Evolutionary conservation across 2,329 filamentous ascomycete genomes (phyloP), one percentile per base, ranked within the genome.

Genomic region (Sarocladium oryzae): DNA sequence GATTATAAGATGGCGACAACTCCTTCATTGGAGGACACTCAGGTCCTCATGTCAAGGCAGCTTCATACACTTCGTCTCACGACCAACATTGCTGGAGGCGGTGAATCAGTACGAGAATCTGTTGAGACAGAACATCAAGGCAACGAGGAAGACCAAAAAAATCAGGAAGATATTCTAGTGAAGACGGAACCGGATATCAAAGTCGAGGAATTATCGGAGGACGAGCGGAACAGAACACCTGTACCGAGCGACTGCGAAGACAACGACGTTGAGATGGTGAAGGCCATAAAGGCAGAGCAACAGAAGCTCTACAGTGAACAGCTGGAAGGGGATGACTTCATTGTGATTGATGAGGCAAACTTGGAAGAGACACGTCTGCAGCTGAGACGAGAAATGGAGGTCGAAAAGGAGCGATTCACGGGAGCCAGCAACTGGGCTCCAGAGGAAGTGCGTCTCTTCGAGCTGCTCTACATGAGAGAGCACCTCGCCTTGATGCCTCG

Each of bases 371-470:
- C 15, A 3, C 43, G 43, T 7, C 15, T 16, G 4, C 43, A 48
- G 26, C 43, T 48, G 28, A 30, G 26, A 26, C 7, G 16, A 5
- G 26, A 48, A 52, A 71, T 79, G 61, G 68, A 74, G 55, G 58
- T 62, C 37, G 71, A 77, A 57, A 75, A 70, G 60, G 51, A 57
- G 24, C 57, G 63, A 1, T 73, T 70, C 50, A 69, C 69, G 0
- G 68, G 69, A 21, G 68, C 75, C 36, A 70, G 69, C 41, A 65
- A 70, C 51, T 81, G 78, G 76, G 69, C 79, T 24, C 63, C 68
- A 9, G 72, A 72, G n/a, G 78, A 80, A 56, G 69, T 71, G 26
- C 60, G 57, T 2, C 63, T 74, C 28, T 74, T 73, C 51, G 67
- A 71, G 56, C 64, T 70, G 33, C 55, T 74, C 2, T 74, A 66